Conservation (phyloP, 345 rosid species). For the Raphanus raphanistrum region DNA sequence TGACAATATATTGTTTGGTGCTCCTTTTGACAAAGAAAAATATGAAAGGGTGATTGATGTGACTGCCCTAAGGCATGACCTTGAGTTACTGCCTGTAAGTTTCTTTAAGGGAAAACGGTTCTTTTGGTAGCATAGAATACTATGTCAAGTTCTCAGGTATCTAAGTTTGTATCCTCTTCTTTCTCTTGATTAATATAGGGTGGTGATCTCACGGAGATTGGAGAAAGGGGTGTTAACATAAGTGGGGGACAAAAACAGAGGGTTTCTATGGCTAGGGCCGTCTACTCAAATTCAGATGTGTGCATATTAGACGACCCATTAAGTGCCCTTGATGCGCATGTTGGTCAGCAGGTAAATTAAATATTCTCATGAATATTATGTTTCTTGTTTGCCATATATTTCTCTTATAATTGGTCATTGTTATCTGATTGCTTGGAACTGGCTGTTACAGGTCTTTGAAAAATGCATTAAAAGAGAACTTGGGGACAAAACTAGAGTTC, state of each 20-base stretch:
- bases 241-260: conserved; percentile 99
- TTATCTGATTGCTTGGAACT: conserved; percentile 15
- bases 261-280: conserved; percentile 98
- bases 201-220: conserved; percentile 99
- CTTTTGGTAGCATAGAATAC: neutral
- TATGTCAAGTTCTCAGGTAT: conserved; percentile 5
- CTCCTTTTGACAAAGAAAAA: conserved; percentile 72
- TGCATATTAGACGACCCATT: conserved; percentile 95
- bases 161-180: conserved; percentile 28
- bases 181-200: conserved; percentile 60
- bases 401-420: neutral
- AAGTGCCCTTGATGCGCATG: conserved; percentile 99
- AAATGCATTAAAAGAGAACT: conserved; percentile 87
- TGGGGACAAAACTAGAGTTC: conserved; percentile 82
- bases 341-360: conserved; percentile 80
- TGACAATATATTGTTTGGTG: conserved; percentile 88
- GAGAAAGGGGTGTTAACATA: conserved; percentile 99
- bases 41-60: conserved; percentile 86
- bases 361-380: conserved; percentile 16
- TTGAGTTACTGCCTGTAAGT: conserved; percentile 87
- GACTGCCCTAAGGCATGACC: conserved; percentile 90
- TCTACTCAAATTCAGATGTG: conserved; percentile 87
- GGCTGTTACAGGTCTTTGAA: conserved; percentile 77
- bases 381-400: conserved; percentile 8
- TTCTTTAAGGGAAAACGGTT: neutral